These are phyloP conservation scores for Kodamaea derodonti DNA, from an alignment of 1,139 yeast genomes.

Conservation along the genomic window DNA sequence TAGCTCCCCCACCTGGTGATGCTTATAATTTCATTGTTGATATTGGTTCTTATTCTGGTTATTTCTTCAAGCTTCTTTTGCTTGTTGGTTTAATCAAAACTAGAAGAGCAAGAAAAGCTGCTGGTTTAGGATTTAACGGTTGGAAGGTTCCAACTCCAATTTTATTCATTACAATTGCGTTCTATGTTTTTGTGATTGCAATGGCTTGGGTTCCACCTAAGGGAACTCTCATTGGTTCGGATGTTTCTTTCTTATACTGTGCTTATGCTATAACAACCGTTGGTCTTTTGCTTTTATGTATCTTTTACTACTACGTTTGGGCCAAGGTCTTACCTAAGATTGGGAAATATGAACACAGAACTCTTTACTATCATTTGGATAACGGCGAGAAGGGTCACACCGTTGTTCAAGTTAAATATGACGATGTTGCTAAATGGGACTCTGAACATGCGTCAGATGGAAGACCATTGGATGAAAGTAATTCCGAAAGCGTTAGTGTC, in stretches of 20 bases:
- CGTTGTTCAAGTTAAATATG: conserved; percentile 31
- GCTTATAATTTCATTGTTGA: conserved; percentile 42
- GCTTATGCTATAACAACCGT: conserved; percentile 25
- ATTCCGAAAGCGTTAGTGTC: conserved; percentile 6
- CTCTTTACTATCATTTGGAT: conserved; percentile 23
- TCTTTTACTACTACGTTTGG: conserved; percentile 34
- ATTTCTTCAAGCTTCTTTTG: conserved; percentile 30
- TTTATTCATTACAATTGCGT: conserved; percentile 25
- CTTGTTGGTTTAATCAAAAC: conserved; percentile 33
- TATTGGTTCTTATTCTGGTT: conserved; percentile 19
- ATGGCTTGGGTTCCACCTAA: conserved; percentile 40
- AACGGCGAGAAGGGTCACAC: conserved; percentile 40
- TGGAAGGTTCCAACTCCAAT: conserved; percentile 30
- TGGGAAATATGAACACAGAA: conserved; percentile 31
- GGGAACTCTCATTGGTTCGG: conserved; percentile 28
- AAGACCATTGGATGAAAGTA: conserved; percentile 4
- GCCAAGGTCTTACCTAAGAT: conserved; percentile 30
- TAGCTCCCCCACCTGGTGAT: conserved; percentile 46
- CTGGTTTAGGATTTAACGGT: conserved; percentile 31
- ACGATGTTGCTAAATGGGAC: conserved; percentile 32
- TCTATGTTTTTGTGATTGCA: conserved; percentile 31
- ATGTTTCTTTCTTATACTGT: conserved; percentile 30
- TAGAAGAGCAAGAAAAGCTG: conserved; percentile 30
- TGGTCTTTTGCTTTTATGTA: conserved; percentile 29
- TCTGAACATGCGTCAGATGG: conserved; percentile 18